Base-by-base conservation (phyloP, 805 yeast species). In the Myxozyma udenii region DNA sequence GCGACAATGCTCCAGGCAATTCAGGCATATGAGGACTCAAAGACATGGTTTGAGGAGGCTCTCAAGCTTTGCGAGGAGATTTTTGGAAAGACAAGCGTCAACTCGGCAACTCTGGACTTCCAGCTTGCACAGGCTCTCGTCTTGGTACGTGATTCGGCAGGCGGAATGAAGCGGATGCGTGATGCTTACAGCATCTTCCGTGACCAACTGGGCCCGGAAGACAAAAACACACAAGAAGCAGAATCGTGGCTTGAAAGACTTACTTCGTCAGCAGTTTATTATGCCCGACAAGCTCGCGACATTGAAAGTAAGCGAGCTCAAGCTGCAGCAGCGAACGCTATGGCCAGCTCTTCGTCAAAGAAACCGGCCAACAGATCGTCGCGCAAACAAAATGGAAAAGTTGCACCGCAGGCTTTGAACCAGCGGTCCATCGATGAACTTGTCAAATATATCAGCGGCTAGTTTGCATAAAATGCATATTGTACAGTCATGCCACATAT, bases 361-460 rank as follows among this genome's bases (percentile, higher is more conserved):
- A 46, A 54, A 30, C 37, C 46, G 14, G 21, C 62, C 22, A 41
- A 25, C 12, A 24, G 26, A 28, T 42, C 57, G 30, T 25, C 19
- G 16, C 23, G 37, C 9, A 41, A 22, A 12, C 37, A 23, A 19
- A 28, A 33, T 3, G 53, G 46, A 6, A 43, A 49, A 70, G 73
- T 48, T 19, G 4, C 28, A 35, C 59, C 59, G 25, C 39, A 49
- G 18, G 19, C 53, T 25, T 38, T 55, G 24, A 51, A 55, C 42
- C 48, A 55, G 11, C 77, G 82, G 67, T 80, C 87, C 18, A 77
- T 86, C 47, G 91, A 84, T 48, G 95, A 85, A 53, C 75, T 87
- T 53, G 71, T 87, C 69, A 74, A 75, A 54, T 87, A 80, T 64
- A 84, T 87, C 63, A 84, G 83, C 66, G 91, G 91, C 26, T 46